Percentiles rank a stretch among this genome's conserved stretches.
phyloP scores from a whole-genome alignment of 2,329 filamentous ascomycete genomes.

The Penicillium rolfsii region DNA sequence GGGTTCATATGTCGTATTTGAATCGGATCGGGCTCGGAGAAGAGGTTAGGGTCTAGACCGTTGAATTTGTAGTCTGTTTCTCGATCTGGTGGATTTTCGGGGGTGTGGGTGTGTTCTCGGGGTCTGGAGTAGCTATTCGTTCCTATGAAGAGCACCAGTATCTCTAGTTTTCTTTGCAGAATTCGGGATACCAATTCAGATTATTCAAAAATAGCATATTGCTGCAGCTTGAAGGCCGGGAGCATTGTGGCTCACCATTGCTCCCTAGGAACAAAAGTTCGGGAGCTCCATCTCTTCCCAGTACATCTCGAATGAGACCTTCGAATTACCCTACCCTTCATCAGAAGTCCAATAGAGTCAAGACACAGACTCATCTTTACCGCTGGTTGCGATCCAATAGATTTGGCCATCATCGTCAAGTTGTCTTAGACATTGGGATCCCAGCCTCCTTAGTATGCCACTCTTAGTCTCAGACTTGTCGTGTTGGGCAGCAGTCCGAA shows the following conservation, averaged over 20 bases:
- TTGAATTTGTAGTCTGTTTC: background rate
- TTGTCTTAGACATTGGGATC: conserved; percentile 31
- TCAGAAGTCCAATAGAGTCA: conserved; percentile 16
- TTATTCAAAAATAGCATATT: background rate
- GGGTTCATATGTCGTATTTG: background rate
- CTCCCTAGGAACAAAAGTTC: too few relatives aligned
- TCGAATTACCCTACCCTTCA: conserved; percentile 17
- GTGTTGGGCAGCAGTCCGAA: conserved; percentile 9
- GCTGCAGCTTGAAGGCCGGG: background rate
- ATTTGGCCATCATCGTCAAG: background rate
- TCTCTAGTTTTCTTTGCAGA: background rate
- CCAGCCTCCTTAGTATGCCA: conserved; percentile 15
- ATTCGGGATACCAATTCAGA: background rate
- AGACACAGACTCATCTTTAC: conserved; percentile 20
- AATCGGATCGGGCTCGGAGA: background rate
- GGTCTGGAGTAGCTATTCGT: background rate
- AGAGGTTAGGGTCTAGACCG: background rate
- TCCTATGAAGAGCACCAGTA: background rate
- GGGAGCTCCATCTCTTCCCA: background rate
- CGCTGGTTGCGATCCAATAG: conserved; percentile 24
- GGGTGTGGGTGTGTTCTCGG: background rate
- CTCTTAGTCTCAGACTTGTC: conserved; percentile 17
- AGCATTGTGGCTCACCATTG: background rate
- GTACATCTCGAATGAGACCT: conserved; percentile 22
- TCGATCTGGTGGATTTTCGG: background rate